Conservation (phyloP, 2,329 filamentous ascomycete genomes). For the Aureobasidium sp. region DNA sequence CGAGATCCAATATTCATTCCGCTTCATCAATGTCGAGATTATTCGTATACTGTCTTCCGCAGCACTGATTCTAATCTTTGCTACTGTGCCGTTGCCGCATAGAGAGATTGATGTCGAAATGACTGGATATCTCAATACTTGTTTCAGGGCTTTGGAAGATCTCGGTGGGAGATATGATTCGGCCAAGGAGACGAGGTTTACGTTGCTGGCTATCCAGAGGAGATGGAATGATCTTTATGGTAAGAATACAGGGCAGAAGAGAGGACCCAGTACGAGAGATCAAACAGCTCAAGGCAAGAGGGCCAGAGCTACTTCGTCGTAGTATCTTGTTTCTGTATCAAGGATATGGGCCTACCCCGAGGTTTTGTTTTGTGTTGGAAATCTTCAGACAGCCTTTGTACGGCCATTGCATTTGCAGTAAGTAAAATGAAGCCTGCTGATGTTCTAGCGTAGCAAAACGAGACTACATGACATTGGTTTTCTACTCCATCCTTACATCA, state of each 20-base stretch:
- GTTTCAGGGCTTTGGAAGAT: conserved; percentile 36
- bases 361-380: too few species aligned
- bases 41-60: conserved; percentile 39
- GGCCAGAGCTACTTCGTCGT: background rate
- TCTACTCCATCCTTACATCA: too few species aligned
- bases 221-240: conserved; percentile 16
- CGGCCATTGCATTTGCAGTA: background rate
- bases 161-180: conserved; percentile 34
- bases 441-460: background rate
- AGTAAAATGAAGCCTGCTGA: background rate
- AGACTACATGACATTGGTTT: background rate
- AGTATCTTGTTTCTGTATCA: background rate
- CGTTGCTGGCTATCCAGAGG: conserved; percentile 15
- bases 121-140: conserved; percentile 32
- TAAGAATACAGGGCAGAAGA: background rate
- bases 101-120: conserved; percentile 18
- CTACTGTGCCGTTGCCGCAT: conserved; percentile 19
- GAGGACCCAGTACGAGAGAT: background rate
- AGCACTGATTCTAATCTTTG: conserved; percentile 30
- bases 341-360: too few species aligned
- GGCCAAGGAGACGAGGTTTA: conserved; percentile 24
- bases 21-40: conserved; percentile 36
- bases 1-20: conserved; percentile 35
- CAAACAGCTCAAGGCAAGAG: background rate
- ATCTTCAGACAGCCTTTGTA: too few species aligned